Evolutionary conservation across 352 stramenopile genomes (phyloP), one percentile per base, ranked within the genome.

Genomic region (Phytophthora hybrid): DNA sequence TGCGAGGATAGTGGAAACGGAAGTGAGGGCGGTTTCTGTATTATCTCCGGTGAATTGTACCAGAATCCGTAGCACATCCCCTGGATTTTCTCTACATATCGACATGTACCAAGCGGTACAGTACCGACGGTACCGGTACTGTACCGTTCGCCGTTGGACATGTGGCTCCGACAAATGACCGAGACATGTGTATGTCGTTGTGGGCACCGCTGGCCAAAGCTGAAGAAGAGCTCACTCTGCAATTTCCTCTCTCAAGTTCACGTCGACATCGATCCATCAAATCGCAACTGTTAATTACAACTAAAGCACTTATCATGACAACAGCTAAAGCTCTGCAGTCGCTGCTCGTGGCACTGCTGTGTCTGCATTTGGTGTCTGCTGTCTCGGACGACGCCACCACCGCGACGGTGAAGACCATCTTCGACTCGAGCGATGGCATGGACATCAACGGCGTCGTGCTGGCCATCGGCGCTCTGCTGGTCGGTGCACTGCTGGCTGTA

Each of bases 401-500:
- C 26, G 67, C 62, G 6, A 82, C 76, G 11, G 23, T 76, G 18
- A 73, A 76, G 34, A 80, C 69, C 59, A 78, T 82, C 41, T 82
- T 82, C 64, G 69, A 80, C 65, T 80, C 76, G 0, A 69, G 63
- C 13, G 65, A 80, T 21, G 73, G 69, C 1, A 63, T 80, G 62
- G 70, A 77, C 54, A 69, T 89, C 61, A 85, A 80, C 49, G 66
- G 72, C 5, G 73, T 79, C 1, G 60, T 89, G 3, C 29, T 92
- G 23, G 85, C 80, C 0, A 62, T 79, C 21, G 67, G 75, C 1
- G 82, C 78, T 0, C 74, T 92, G 31, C 63, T 81, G 11, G 73
- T 89, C 7, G 88, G 88, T 1, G 56, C 81, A 4, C 61, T 89
- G 5, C 74, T 93, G 59, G 63, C 47, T 5, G 47, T 86, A 6